A percentile compares a stretch with the other conserved stretches of the same genome.
Evolutionary conservation across 2,329 filamentous ascomycete species (phyloP).

Genomic region (Septoria linicola): DNA sequence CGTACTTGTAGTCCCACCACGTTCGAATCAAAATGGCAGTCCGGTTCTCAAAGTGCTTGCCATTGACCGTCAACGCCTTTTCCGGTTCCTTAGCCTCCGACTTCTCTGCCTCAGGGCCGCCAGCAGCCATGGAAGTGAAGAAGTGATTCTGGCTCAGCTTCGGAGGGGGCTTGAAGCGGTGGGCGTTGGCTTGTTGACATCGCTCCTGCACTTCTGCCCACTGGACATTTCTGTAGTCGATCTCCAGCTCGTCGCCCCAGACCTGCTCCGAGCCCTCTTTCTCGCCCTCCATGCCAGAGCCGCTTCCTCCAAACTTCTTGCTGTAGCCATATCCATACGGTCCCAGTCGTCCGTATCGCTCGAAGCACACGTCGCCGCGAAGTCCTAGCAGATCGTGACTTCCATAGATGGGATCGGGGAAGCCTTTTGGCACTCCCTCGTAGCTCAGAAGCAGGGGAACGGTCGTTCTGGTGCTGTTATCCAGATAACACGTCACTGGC

Average conservation of each 20-base stretch:
- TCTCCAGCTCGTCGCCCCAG: conserved; percentile 68
- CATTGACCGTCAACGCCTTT: conserved; percentile 15
- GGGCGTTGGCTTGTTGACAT: conserved; percentile 69
- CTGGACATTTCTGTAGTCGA: conserved; percentile 73
- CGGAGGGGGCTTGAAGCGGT: conserved; percentile 58
- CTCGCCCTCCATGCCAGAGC: conserved; percentile 82
- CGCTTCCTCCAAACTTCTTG: conserved; percentile 71
- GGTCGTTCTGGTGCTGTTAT: conserved; percentile 62
- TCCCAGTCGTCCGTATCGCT: conserved; percentile 81
- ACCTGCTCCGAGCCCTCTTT: conserved; percentile 75
- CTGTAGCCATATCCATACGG: conserved; percentile 91
- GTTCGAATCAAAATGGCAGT: conserved; percentile 80
- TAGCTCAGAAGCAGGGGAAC: conserved; percentile 73
- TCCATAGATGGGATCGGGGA: conserved; percentile 81
- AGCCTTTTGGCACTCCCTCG: conserved; percentile 75
- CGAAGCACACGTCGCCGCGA: conserved; percentile 85
- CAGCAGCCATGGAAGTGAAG: conserved; percentile 43
- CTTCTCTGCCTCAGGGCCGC: conserved; percentile 31
- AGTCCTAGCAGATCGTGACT: conserved; percentile 79
- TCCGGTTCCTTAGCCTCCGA: conserved; percentile 18
- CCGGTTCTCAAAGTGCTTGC: conserved; percentile 47
- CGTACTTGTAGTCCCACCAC: conserved; percentile 78
- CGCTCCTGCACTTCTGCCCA: conserved; percentile 77
- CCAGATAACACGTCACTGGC: conserved; percentile 75
- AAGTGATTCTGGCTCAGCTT: conserved; percentile 38